phyloP scores from a whole-genome alignment of 2,329 filamentous ascomycete genomes.

The Pyricularia pennisetigena region DNA sequence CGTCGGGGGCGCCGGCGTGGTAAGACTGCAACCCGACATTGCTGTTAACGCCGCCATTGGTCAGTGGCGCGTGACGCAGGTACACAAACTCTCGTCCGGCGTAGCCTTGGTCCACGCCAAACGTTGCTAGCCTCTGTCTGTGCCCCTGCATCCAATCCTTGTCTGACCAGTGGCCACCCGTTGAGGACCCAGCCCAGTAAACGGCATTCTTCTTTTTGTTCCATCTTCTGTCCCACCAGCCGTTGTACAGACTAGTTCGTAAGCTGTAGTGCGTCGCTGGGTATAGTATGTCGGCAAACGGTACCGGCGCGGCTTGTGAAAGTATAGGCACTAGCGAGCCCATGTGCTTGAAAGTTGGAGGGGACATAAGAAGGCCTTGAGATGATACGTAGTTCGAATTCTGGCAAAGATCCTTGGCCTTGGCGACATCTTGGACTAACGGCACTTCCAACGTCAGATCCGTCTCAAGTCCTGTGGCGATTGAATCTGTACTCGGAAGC shows the following conservation, averaged over 20 bases:
- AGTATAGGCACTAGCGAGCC: slow-evolving; percentile 33
- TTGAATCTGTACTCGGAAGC: not conserved
- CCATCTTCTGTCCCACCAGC: slow-evolving; percentile 32
- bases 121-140: slow-evolving; percentile 32
- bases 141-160: slow-evolving; percentile 32
- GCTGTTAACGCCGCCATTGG: slow-evolving; percentile 26
- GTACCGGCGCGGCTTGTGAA: slow-evolving; percentile 6
- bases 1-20: not conserved
- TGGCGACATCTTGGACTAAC: slow-evolving; percentile 22
- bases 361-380: slow-evolving; percentile 35
- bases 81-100: slow-evolving; percentile 19
- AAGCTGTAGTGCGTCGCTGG: slow-evolving; percentile 9
- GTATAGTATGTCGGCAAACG: slow-evolving; percentile 8
- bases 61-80: slow-evolving; percentile 20
- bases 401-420: slow-evolving; percentile 28
- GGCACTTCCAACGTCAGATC: slow-evolving; percentile 17
- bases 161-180: slow-evolving; percentile 30
- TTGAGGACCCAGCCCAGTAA: slow-evolving; percentile 49
- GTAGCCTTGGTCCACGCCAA: slow-evolving; percentile 22
- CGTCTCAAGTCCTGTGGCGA: not conserved
- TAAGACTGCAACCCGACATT: slow-evolving; percentile 22
- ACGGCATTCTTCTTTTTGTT: slow-evolving; percentile 36
- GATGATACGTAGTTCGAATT: slow-evolving; percentile 30
- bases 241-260: slow-evolving; percentile 22
- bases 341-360: slow-evolving; percentile 28